phyloP scores from a whole-genome alignment of 352 stramenopile species.

The Lagenidium sp. region DNA sequence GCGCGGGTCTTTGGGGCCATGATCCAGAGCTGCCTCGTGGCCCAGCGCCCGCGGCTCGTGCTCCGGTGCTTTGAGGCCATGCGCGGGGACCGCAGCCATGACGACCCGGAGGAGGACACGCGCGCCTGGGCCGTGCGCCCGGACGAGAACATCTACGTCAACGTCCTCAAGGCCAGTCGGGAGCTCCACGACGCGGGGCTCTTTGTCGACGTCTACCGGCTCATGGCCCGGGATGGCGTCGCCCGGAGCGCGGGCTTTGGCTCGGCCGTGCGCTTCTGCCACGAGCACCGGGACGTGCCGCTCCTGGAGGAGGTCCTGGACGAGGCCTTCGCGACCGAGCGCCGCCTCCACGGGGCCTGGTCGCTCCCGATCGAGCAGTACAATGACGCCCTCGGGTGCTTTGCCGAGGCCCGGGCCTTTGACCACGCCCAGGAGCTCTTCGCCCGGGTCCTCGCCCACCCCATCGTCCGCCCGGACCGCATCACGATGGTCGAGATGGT shows the following conservation, averaged over 20 bases:
- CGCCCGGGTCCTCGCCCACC: constrained; percentile 42
- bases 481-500: constrained; percentile 79
- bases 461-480: constrained; percentile 40
- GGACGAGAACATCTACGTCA: constrained; percentile 82
- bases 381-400: constrained; percentile 69
- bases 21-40: constrained; percentile 50
- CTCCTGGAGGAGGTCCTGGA: constrained; percentile 58
- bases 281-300: constrained; percentile 23
- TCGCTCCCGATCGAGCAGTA: constrained; percentile 60
- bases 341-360: constrained; percentile 30
- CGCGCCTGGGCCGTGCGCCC: constrained; percentile 1
- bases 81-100: constrained; percentile 6
- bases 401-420: constrained; percentile 32
- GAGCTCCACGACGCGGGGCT: constrained; percentile 21
- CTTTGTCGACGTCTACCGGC: constrained; percentile 46
- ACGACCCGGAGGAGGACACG: constrained; percentile 6
- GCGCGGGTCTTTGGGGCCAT: constrained; percentile 55
- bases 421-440: constrained; percentile 59
- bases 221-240: constrained; percentile 35
- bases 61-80: constrained; percentile 41
- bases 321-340: constrained; percentile 39
- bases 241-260: constrained; percentile 57
- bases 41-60: constrained; percentile 27
- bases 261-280: constrained; percentile 57
- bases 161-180: constrained; percentile 49